phyloP scores from a whole-genome alignment of 2,329 filamentous ascomycete genomes.

The Periconia sp. region DNA sequence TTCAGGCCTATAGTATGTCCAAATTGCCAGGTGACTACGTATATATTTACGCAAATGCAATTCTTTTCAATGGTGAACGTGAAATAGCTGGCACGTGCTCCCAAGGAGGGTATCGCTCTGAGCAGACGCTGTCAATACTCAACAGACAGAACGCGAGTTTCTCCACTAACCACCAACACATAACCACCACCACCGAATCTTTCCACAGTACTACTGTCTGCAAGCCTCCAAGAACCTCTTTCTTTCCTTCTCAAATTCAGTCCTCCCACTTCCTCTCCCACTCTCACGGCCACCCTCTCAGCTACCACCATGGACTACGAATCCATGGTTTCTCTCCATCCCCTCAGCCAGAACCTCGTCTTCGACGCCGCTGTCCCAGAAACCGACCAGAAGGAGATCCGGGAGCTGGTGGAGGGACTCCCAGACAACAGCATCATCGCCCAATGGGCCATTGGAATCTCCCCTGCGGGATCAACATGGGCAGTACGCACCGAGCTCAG shows the following conservation, averaged over 20 bases:
- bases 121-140: neutral
- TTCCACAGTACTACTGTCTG: neutral
- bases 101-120: neutral
- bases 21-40: no score
- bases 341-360: neutral
- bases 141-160: neutral
- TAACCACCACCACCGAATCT: neutral
- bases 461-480: neutral
- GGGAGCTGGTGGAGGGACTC: neutral
- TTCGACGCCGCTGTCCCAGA: neutral
- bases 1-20: no score
- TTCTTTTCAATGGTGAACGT: neutral
- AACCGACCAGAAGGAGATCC: neutral
- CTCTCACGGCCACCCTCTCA: neutral
- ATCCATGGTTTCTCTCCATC: neutral
- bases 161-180: neutral
- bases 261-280: no score
- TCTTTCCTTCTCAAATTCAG: no score
- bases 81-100: neutral
- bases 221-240: no score
- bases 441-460: neutral
- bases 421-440: neutral
- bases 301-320: neutral
- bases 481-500: neutral
- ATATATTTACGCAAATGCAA: neutral